Base-by-base conservation (phyloP, 495 filamentous ascomycete genomes). In the Corynascus novoguineensis region DNA sequence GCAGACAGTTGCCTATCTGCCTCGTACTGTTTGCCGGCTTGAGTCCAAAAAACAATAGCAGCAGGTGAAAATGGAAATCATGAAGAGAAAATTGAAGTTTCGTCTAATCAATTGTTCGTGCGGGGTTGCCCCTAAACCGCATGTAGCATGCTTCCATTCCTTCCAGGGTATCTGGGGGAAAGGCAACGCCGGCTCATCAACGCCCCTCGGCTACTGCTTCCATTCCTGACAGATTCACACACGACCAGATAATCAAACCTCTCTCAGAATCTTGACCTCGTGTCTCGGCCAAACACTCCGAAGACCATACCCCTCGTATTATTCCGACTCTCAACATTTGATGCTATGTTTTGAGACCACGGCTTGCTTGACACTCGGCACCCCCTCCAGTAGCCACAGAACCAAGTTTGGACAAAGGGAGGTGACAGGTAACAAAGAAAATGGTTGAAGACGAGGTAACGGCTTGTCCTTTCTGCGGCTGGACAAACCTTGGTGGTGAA, bases 401-500 rank as follows among this genome's bases (percentile, higher is more conserved):
- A 48, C 9, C 29, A 4, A 44, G 21, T 28, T 28, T 34, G 27
- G 8, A 53, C 31, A 61, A 52, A 58, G 49, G 45, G 22, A 46
- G 27, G 14, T 12, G 14, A 51, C 45, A 4, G 14, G 15, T 6
- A 2, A 17, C 55, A 55, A 57, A 34, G 38, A 53, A 57, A 56
- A 56, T 52, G 52, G 47, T n/a, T 40, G 27, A 49, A 4, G 41
- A 44, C 50, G 46, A 59, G 32, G 24, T 14, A 22, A 64, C 66
- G 51, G 53, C 37, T 8, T 71, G 68, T 32, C 66, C 68, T 4
- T 71, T 71, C 40, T 71, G 68, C 55, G 60, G 63, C 24, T 70
- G 68, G 68, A 37, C 55, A 27, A 42, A 49, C 12, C 28, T 19
- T 11, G 57, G 59, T 1, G 64, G 65, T 34, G 68, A 71, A 38